Percentiles rank a stretch among this genome's conserved stretches.
Conservation (phyloP, 768 basidiomycete species). For the Porphyrellus cyaneotinctus region DNA sequence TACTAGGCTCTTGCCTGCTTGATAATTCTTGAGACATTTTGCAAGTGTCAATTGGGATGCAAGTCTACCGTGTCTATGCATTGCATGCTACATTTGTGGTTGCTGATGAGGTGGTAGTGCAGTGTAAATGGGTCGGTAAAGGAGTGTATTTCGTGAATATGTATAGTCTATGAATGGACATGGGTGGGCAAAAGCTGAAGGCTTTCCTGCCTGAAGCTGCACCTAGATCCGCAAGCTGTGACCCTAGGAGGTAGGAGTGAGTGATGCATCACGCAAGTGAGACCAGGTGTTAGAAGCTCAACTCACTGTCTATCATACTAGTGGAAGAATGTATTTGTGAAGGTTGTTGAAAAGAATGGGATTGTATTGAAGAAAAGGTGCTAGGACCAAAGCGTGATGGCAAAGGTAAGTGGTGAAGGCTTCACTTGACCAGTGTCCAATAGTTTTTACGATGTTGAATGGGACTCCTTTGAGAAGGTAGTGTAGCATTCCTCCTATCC, state of each 20-base stretch:
- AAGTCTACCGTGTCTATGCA: no score
- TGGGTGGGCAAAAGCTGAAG: neutral
- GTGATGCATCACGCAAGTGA: neutral
- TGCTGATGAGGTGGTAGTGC: no score
- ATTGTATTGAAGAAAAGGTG: neutral
- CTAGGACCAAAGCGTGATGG: neutral
- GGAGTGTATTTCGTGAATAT: no score
- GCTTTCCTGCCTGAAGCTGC: neutral
- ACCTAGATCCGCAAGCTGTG: neutral
- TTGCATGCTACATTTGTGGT: no score
- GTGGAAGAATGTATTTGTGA: neutral
- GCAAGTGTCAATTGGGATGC: no score
- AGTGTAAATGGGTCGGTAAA: no score
- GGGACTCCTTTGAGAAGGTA: neutral
- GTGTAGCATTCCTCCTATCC: neutral
- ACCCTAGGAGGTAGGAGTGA: neutral
- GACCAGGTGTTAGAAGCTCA: neutral
- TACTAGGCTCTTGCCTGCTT: no score
- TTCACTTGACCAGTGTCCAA: neutral
- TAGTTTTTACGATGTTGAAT: neutral
- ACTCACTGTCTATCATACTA: neutral
- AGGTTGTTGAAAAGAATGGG: neutral
- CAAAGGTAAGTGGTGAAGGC: neutral
- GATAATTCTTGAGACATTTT: no score
- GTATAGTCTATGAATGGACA: no score